Base-by-base conservation (phyloP, 1,284 basidiomycete species). In the Chalciporus sp. region DNA sequence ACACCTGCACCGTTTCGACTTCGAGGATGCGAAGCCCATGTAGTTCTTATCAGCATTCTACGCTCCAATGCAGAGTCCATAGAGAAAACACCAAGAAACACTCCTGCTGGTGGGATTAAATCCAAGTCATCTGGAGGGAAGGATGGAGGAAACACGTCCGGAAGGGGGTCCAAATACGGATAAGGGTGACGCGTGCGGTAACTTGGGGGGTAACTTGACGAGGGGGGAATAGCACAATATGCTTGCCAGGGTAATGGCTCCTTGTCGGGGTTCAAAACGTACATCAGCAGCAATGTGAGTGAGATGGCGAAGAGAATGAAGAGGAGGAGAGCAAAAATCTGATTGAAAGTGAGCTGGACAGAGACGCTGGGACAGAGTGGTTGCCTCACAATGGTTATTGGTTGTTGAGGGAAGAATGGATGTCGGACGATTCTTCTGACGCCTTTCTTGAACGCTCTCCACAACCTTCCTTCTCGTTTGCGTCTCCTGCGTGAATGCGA, bases 201-300 rank as follows among this genome's bases (percentile, higher is more conserved):
- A 61, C 74, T 69, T 61, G 75, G 71, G 58, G 75, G 62, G 61
- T 76, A 59, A 66, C 80, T 67, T 64, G 82, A 78, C 33, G 74
- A 53, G 48, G 80, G 77, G 40, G 85, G 80, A 57, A 85, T 75
- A 49, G 89, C 82, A 72, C 96, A 98, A 70, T 96, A 96, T 26
- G 88, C 85, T 60, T 94, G 85, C 94, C 95, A 99, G 42, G 95
- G 95, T 28, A 96, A 74, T 14, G 94, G 89, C 53, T 91, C 89
- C 72, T 98, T 98, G 80, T 99, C 96, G 43, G 95, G 94, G 69
- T 98, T 95, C 66, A 98, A 84, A 58, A 95, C 83, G 72, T 96
- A 90, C 68, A 94, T 95, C 70, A 98, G 81, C 51, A 92, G 78
- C 55, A 93, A 83, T 53, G 92, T 89, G 60, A 91, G 79, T 60